These are phyloP conservation scores for Jasminum sambac DNA, from an alignment of 257 asterid species.

Conservation along the genomic window DNA sequence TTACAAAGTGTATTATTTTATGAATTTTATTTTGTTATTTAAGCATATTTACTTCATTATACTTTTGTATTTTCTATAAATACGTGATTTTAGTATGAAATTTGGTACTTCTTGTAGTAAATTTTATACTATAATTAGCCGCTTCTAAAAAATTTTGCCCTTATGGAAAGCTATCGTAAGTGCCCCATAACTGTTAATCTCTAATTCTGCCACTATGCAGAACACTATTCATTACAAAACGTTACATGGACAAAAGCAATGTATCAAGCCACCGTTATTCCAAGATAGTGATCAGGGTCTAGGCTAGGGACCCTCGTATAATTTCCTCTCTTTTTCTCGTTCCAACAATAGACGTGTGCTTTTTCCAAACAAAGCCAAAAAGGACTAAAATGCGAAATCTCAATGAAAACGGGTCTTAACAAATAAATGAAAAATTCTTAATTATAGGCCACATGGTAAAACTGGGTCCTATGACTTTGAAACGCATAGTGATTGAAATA, in stretches of 20 bases:
- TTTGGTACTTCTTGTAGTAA: too few species aligned
- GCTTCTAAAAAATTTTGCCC: too few species aligned
- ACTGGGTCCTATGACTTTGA: slow-evolving; percentile 22
- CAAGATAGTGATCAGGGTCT: slow-evolving; percentile 19
- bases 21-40: too few species aligned
- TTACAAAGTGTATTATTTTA: too few species aligned
- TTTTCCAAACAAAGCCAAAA: slow-evolving; percentile 20
- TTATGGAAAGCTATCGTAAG: too few species aligned
- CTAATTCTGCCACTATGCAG: too few species aligned
- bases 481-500: slow-evolving; percentile 11
- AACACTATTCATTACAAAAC: background rate
- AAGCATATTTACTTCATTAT: too few species aligned
- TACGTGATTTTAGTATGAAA: too few species aligned
- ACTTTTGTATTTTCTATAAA: too few species aligned
- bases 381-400: slow-evolving; percentile 13
- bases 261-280: slow-evolving; percentile 19
- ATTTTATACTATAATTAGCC: too few species aligned
- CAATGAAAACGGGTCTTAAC: slow-evolving; percentile 1
- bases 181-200: too few species aligned
- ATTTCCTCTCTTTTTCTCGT: background rate
- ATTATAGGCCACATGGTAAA: slow-evolving; percentile 5
- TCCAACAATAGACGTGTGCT: slow-evolving; percentile 15
- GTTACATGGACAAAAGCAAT: slow-evolving; percentile 18
- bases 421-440: background rate
- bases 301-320: background rate